Conservation (phyloP, 2,329 filamentous ascomycete genomes). For the Penicillium sp. region DNA sequence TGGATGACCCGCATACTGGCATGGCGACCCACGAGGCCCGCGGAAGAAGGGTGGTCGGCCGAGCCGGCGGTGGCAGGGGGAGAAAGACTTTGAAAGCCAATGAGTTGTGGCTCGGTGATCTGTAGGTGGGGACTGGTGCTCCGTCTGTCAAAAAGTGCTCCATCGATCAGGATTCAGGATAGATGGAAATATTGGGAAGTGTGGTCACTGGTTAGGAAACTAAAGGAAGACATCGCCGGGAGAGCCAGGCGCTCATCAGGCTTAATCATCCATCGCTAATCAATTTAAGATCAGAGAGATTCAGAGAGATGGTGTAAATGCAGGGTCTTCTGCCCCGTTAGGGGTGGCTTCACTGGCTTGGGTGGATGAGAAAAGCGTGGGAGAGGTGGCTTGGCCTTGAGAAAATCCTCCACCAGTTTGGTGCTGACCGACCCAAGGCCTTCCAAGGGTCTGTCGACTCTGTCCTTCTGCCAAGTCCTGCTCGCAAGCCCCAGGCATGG, state of each 20-base stretch:
- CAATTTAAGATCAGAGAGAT: too few relatives aligned
- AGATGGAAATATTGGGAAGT: background rate
- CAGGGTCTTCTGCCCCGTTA: constrained; percentile 14
- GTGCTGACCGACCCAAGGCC: background rate
- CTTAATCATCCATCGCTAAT: too few relatives aligned
- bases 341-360: background rate
- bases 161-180: background rate
- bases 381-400: background rate
- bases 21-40: constrained; percentile 15
- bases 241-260: too few relatives aligned
- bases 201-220: background rate
- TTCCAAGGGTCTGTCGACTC: background rate
- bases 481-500: background rate
- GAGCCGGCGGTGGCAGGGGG: constrained; percentile 14
- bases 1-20: constrained; percentile 9
- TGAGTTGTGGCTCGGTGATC: constrained; percentile 9
- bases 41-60: constrained; percentile 11
- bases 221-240: background rate
- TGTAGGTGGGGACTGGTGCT: constrained; percentile 7
- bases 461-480: background rate
- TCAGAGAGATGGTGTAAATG: background rate
- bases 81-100: constrained; percentile 4
- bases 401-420: constrained; percentile 3
- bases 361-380: background rate
- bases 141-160: constrained; percentile 4